Base-by-base conservation (phyloP, 257 asterid species). In the Capsicum pubescens region DNA sequence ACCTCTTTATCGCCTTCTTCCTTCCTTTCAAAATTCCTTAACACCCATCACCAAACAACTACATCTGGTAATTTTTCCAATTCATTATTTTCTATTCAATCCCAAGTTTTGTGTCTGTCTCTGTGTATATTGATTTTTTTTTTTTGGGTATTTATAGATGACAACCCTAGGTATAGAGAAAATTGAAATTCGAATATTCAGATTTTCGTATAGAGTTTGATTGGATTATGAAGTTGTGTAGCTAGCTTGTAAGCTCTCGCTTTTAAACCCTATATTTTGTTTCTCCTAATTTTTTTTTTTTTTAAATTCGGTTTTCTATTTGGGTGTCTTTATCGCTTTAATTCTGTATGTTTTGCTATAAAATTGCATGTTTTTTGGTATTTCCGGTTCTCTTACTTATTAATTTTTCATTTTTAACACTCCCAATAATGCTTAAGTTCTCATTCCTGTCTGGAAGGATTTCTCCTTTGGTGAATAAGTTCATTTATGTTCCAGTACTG, bases 1-100 rank as follows among this genome's bases (percentile, higher is more conserved):
- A 52, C 48, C 50, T 77, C 32, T 77, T 77, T 54, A 77, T 77
- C 64, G 60, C 14, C 42, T 74, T 12, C 58, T 12, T 72, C 58
- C 59, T 50, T 52, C 48, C 21, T 5, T 9, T 3, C 15, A 6
- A 44, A 35, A 26, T 21, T 39, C n/a, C 26, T 57, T 35, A 13
- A 21, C 9, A 36, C 52, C 10, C 9, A 39, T 69, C 63, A 14
- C 19, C 66, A 35, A 26, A 8, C 64, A 54, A 26, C 63, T 13
- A 21, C 2, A 54, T 52, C 26, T 11, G 32, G 64, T 54, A 77
- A 77, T 6, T 54, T 32, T 15, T 13, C 19, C 81, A 8, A 26
- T 52, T 76, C 21, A 32, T 54, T 77, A 26, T 8, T 57, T 32
- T 26, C 48, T 54, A 9, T 54, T 32, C 8, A 21, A 48, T 74